Evolutionary conservation across 192 early-diverging fungal species (phyloP), one percentile per base, ranked within the genome.

Genomic region (Backusella morwellensis): DNA sequence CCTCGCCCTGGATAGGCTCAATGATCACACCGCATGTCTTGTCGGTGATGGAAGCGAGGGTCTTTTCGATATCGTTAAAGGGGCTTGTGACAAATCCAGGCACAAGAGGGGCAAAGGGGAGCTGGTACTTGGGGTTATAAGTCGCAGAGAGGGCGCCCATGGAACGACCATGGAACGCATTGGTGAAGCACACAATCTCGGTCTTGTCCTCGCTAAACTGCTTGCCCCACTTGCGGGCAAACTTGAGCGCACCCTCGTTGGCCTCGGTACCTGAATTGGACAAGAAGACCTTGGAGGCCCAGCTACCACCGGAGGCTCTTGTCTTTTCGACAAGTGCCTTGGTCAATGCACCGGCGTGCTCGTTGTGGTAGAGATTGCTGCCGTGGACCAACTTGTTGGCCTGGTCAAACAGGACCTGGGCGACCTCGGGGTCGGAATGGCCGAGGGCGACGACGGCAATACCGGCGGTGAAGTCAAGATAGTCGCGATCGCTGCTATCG

Each of bases 181-280:
- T 93, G 9, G 84, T 90, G 79, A 98, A 99, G 47, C 93, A 94
- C 23, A 99, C 86, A 56, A 98, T 85, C 26, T 87, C 86, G 77
- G 88, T 82, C 82, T 96, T 95, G 19, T 88, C 84, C 26, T 88
- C 79, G 76, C 82, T 40, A 68, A 86, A 52, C 23, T 81, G 17
- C 36, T 90, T 94, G 36, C 93, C 96, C 81, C 92, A 93, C 82
- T 98, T 98, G 70, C 95, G 88, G 17, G 93, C 96, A 88, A 98
- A 99, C 86, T 99, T 99, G 35, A 99, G 78, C 1, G 97, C 95
- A 40, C 96, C 97, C 83, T 99, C 97, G 81, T 99, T 99, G 32
- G 98, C 97, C 81, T 99, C 98, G 0, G 98, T 98, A 72, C 98
- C 98, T 34, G 95, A 96, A 86, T 99, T 99, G 34, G 95, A 87